phyloP scores from a whole-genome alignment of 345 rosid genomes.

The Eucalyptus pumila region DNA sequence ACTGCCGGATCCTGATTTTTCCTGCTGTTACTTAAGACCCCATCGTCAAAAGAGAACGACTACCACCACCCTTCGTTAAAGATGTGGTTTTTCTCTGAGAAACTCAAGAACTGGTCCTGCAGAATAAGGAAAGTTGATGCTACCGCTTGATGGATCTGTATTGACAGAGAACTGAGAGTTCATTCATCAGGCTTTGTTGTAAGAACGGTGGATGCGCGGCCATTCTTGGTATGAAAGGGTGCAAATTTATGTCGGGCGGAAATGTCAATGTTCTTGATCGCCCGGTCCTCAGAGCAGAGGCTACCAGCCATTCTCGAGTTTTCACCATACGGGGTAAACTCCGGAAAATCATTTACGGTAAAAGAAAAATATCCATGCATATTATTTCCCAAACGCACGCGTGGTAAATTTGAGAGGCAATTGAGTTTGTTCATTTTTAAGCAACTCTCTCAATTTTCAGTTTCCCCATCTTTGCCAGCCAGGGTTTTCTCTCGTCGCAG shows the following conservation, averaged over 20 bases:
- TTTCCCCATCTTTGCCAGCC: neutral
- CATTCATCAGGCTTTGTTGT: neutral
- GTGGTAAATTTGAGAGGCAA: neutral
- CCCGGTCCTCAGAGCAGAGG: neutral
- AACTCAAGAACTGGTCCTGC: neutral
- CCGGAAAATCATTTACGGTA: neutral
- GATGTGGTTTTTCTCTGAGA: neutral
- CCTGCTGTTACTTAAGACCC: neutral
- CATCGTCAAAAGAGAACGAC: neutral
- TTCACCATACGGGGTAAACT: neutral
- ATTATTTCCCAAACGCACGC: neutral
- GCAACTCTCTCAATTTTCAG: neutral
- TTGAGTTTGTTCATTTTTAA: neutral
- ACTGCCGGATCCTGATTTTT: neutral
- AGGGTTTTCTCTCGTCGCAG: neutral
- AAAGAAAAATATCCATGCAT: accelerated
- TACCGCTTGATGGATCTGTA: neutral
- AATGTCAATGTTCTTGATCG: neutral
- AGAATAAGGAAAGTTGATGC: neutral
- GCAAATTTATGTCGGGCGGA: neutral
- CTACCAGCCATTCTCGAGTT: neutral
- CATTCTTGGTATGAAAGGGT: neutral
- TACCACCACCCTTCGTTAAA: neutral
- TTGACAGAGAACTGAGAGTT: neutral
- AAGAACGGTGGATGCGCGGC: neutral